These are phyloP conservation scores for Centella asiatica DNA, from an alignment of 129 eudicot genomes.

Conservation along the genomic window DNA sequence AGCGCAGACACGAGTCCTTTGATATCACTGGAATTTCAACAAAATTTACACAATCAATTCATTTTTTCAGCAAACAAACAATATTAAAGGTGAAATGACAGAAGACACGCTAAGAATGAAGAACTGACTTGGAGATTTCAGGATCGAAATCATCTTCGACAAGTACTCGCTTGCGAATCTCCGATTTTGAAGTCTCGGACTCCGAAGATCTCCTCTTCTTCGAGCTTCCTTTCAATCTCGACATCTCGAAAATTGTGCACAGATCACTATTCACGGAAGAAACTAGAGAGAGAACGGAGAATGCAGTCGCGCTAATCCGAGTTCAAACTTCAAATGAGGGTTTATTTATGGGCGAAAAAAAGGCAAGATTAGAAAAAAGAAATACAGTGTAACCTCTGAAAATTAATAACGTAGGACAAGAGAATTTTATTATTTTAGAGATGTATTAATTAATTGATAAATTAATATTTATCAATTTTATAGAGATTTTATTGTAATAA, in stretches of 20 bases:
- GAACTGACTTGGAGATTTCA: slow-evolving; percentile 38
- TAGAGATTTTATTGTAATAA: too few species aligned
- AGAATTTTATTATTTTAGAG: too few species aligned
- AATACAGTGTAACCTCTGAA: too few species aligned
- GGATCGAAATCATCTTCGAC: slow-evolving; percentile 42
- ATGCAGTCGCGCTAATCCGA: not conserved
- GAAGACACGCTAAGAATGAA: not conserved
- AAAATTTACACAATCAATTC: not conserved
- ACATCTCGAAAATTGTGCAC: slow-evolving; percentile 16
- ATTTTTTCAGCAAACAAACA: not conserved
- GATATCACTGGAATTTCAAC: slow-evolving; percentile 54
- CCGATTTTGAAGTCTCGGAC: slow-evolving; percentile 28
- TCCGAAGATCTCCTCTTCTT: slow-evolving; percentile 38
- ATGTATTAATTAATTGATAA: too few species aligned
- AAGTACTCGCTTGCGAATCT: slow-evolving; percentile 25
- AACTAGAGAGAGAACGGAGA: not conserved
- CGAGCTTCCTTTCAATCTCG: slow-evolving; percentile 31
- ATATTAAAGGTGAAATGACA: not conserved
- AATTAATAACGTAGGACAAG: too few species aligned
- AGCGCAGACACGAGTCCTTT: slow-evolving; percentile 75
- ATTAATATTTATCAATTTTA: too few species aligned
- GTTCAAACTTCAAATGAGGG: too few species aligned
- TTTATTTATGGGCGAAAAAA: too few species aligned
- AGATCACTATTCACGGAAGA: not conserved
- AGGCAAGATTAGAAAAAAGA: too few species aligned